Evolutionary conservation across 257 asterid genomes (phyloP).

Genomic region (Solanum sitiens): DNA sequence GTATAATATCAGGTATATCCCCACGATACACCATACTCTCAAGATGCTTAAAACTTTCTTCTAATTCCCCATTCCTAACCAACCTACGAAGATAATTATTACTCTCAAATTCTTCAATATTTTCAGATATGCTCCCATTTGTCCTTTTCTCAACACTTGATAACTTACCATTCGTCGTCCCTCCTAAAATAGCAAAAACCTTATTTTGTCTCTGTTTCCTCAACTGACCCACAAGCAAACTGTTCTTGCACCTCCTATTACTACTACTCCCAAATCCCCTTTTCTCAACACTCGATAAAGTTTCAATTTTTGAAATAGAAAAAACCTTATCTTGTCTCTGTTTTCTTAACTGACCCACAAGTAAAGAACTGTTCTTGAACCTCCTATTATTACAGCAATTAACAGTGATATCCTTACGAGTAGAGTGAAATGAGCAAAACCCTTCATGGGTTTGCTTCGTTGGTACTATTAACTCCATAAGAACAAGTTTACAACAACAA

Average conservation of each 20-base stretch:
- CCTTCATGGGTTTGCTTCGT: slow-evolving; percentile 37
- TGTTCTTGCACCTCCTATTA: background rate
- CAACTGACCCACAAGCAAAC: slow-evolving; percentile 2
- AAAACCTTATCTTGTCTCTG: slow-evolving; percentile 21
- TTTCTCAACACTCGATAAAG: slow-evolving; percentile 14
- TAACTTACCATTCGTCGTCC: slow-evolving; percentile 38
- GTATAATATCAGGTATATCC: slow-evolving; percentile 61
- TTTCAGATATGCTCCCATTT: slow-evolving; percentile 16
- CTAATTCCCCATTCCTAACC: slow-evolving; percentile 60
- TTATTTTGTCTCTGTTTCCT: slow-evolving; percentile 17
- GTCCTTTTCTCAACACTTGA: slow-evolving; percentile 13
- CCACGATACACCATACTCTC: slow-evolving; percentile 63
- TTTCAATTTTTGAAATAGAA: slow-evolving; percentile 35
- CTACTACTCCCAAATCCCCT: background rate
- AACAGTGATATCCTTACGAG: slow-evolving; percentile 2
- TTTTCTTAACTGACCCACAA: slow-evolving; percentile 13
- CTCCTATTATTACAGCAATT: background rate
- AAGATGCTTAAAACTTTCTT: slow-evolving; percentile 62
- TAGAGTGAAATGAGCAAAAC: slow-evolving; percentile 26
- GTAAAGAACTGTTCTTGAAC: background rate
- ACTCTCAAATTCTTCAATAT: slow-evolving; percentile 57
- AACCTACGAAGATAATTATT: slow-evolving; percentile 53
- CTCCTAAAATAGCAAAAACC: slow-evolving; percentile 33
- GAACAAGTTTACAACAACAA: background rate
- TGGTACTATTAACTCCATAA: slow-evolving; percentile 52